These are phyloP conservation scores for Pisolithus sp. DNA, from an alignment of 768 basidiomycete species.

Conservation along the genomic window DNA sequence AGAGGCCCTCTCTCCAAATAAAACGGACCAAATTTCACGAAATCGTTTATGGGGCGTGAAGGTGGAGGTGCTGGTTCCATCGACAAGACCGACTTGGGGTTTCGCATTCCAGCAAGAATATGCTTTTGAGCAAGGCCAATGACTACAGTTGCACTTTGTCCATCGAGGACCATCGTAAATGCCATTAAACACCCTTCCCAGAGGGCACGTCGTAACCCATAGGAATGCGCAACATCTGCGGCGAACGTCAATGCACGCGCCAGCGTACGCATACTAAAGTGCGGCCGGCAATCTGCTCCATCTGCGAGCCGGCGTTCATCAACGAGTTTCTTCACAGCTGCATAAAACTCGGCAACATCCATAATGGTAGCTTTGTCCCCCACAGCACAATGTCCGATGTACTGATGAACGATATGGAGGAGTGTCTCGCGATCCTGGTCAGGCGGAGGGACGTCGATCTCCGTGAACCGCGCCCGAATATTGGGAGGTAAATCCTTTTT, in stretches of 20 bases:
- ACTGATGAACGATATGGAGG: conserved; percentile 79
- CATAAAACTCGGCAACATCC: conserved; percentile 90
- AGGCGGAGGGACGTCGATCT: conserved; percentile 91
- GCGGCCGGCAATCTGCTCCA: conserved; percentile 86
- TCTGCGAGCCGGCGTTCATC: conserved; percentile 79
- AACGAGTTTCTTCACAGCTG: conserved; percentile 69
- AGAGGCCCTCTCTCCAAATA: conserved; percentile 77
- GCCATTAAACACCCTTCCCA: conserved; percentile 99
- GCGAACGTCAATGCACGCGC: conserved; percentile 87
- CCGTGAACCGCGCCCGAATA: conserved; percentile 88
- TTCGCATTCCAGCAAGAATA: conserved; percentile 73
- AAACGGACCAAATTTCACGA: conserved; percentile 86
- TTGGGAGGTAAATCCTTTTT: conserved; percentile 94
- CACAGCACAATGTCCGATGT: conserved; percentile 77
- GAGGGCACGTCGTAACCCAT: conserved; percentile 76
- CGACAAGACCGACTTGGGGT: conserved; percentile 65
- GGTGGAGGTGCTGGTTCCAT: conserved; percentile 58
- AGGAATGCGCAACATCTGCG: conserved; percentile 68
- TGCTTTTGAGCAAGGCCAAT: conserved; percentile 66
- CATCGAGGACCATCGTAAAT: conserved; percentile 92
- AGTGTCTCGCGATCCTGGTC: conserved; percentile 90
- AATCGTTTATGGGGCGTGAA: conserved; percentile 43
- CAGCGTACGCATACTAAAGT: conserved; percentile 96
- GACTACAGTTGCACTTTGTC: conserved; percentile 59
- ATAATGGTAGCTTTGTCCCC: conserved; percentile 84